Conservation (phyloP, 2,329 filamentous ascomycete genomes). For the Chrysosporium queenslandicum region DNA sequence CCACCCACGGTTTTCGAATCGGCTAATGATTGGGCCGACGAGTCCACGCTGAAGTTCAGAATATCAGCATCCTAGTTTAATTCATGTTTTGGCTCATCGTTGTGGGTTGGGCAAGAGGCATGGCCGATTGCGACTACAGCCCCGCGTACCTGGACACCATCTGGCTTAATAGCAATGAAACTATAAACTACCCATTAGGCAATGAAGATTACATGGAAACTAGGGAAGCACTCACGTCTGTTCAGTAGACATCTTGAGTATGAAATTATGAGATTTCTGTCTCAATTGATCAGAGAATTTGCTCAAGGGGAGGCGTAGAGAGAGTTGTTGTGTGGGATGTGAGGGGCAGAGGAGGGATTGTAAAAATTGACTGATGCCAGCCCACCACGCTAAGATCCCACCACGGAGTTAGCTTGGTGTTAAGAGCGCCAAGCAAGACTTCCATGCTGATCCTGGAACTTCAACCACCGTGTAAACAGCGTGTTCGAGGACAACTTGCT, state of each 20-base stretch:
- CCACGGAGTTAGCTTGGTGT: neutral
- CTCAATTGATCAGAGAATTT: neutral
- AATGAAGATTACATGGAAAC: slow-evolving; percentile 3
- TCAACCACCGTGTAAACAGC: neutral
- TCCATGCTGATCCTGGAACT: neutral
- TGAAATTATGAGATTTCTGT: neutral
- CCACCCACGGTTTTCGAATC: slow-evolving; percentile 93
- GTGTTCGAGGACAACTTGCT: neutral
- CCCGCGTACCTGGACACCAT: slow-evolving; percentile 86
- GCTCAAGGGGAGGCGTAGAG: neutral
- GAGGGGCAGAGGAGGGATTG: slow-evolving; percentile 7
- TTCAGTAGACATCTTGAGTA: slow-evolving; percentile 7
- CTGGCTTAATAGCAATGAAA: slow-evolving; percentile 99
- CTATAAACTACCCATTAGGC: slow-evolving; percentile 40
- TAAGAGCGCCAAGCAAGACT: slow-evolving; percentile 1
- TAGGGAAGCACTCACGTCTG: slow-evolving; percentile 4
- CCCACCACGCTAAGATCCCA: neutral
- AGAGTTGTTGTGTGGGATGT: neutral
- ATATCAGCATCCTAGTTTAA: slow-evolving; percentile 20
- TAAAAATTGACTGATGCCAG: neutral
- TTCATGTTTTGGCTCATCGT: neutral
- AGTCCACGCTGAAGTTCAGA: slow-evolving; percentile 68
- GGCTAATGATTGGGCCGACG: slow-evolving; percentile 90
- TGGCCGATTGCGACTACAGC: too few relatives aligned
- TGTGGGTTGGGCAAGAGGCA: too few relatives aligned